Conservation (phyloP, 1,284 basidiomycete genomes). For the Fomitopsis betulina region DNA sequence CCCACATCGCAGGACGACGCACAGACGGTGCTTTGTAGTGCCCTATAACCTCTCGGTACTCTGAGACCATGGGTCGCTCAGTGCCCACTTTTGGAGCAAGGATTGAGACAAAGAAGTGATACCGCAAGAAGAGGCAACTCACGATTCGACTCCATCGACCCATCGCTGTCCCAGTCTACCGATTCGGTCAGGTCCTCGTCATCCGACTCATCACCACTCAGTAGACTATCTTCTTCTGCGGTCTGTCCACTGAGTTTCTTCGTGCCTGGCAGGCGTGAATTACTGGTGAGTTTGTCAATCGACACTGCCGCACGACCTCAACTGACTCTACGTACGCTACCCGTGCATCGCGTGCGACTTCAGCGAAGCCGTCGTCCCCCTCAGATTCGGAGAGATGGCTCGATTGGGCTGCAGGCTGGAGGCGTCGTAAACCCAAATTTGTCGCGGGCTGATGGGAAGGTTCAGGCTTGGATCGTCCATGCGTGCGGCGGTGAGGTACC, state of each 20-base stretch:
- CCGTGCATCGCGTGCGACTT: conserved; percentile 61
- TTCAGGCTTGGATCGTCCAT: not conserved
- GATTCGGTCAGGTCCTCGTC: conserved; percentile 57
- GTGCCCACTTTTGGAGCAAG: conserved; percentile 1
- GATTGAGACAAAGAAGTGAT: not conserved
- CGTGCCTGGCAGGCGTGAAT: conserved; percentile 43
- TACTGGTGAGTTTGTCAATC: conserved; percentile 28
- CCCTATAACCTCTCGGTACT: conserved; percentile 24
- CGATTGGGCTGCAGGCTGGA: not conserved
- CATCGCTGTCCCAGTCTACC: conserved; percentile 50
- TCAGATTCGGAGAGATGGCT: conserved; percentile 54
- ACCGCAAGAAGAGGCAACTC: not conserved
- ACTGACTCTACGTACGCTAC: conserved; percentile 44
- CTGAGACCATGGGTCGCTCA: conserved; percentile 14
- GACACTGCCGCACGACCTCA: not conserved
- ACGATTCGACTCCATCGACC: conserved; percentile 36
- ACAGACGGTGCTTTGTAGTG: conserved; percentile 27
- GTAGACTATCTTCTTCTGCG: conserved; percentile 50
- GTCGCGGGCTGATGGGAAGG: not conserved
- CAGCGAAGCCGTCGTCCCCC: conserved; percentile 54
- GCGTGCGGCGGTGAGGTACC: conserved; percentile 28
- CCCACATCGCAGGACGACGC: conserved; percentile 29
- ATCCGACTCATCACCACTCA: conserved; percentile 75
- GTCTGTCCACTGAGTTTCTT: conserved; percentile 21
- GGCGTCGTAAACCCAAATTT: not conserved